Conservation (phyloP, 257 asterid genomes). For the Primulina tabacum region DNA sequence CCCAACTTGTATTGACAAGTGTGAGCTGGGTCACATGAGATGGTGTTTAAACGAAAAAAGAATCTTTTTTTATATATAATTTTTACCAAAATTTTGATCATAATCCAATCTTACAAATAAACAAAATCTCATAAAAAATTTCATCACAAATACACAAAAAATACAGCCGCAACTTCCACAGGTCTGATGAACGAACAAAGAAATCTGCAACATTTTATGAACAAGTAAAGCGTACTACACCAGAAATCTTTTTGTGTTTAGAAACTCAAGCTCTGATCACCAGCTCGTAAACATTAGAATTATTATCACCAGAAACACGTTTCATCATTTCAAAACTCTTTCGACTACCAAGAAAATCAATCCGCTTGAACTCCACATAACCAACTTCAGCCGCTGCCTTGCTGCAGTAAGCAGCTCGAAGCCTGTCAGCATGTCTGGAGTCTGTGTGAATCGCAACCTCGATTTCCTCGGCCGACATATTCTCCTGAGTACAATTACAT, state of each 20-base stretch:
- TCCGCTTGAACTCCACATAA: constrained; percentile 52
- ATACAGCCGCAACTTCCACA: not conserved
- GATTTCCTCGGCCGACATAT: constrained; percentile 69
- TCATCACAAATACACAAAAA: too few species aligned
- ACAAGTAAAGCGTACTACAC: not conserved
- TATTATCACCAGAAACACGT: constrained; percentile 73
- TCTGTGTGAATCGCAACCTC: constrained; percentile 85
- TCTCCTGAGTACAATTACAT: constrained; percentile 41
- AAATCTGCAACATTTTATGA: not conserved
- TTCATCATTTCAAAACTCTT: constrained; percentile 49
- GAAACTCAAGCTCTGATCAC: constrained; percentile 63
- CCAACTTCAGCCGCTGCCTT: constrained; percentile 17
- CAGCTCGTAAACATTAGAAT: constrained; percentile 71
- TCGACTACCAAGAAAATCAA: constrained; percentile 77
- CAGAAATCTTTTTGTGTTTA: too few species aligned
- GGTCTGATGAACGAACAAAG: too few species aligned
- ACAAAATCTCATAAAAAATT: not conserved
- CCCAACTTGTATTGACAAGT: constrained; percentile 24
- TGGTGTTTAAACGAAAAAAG: not conserved
- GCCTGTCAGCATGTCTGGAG: constrained; percentile 81
- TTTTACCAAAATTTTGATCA: too few species aligned
- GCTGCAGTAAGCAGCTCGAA: constrained; percentile 51
- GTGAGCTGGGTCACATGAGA: not conserved
- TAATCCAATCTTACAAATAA: too few species aligned
- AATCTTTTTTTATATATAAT: too few species aligned